Conservation (phyloP, 139 green algal genomes). For the Ettlia oleoabundans region DNA sequence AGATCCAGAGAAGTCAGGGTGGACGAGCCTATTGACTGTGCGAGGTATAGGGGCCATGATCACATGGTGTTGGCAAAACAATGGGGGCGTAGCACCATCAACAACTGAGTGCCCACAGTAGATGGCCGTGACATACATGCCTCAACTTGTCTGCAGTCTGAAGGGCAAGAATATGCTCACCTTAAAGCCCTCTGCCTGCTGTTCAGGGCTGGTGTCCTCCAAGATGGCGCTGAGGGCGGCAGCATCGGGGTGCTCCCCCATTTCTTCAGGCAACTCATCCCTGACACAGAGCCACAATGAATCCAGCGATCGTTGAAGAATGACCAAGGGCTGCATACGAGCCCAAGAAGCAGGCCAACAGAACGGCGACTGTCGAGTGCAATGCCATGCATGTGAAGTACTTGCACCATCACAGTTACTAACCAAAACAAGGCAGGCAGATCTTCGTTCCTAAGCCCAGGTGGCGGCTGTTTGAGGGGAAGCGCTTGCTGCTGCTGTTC, state of each 20-base stretch:
- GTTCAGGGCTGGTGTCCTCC: slow-evolving; percentile 75
- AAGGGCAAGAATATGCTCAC: slow-evolving; percentile 30
- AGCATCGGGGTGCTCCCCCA: slow-evolving; percentile 65
- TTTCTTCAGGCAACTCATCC: slow-evolving; percentile 70
- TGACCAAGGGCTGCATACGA: not conserved
- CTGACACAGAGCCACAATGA: slow-evolving; percentile 12
- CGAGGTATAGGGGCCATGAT: no score
- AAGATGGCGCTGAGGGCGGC: slow-evolving; percentile 73
- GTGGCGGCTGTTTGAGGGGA: not conserved
- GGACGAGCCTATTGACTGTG: no score
- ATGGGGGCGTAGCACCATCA: not conserved
- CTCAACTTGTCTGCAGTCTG: not conserved
- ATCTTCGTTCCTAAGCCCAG: slow-evolving; percentile 28
- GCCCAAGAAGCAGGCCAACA: not conserved
- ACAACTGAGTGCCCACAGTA: not conserved
- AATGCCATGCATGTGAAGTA: not conserved
- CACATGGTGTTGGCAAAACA: no score
- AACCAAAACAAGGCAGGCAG: slow-evolving; percentile 28
- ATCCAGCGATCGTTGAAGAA: not conserved
- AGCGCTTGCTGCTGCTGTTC: not conserved
- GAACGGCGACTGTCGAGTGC: not conserved
- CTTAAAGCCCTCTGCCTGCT: slow-evolving; percentile 78
- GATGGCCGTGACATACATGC: not conserved
- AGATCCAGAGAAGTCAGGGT: not conserved
- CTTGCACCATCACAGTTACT: not conserved